A percentile compares a stretch with the other conserved stretches of the same genome.
Evolutionary conservation across 345 rosid genomes (phyloP).

Genomic region (Litchi chinensis): DNA sequence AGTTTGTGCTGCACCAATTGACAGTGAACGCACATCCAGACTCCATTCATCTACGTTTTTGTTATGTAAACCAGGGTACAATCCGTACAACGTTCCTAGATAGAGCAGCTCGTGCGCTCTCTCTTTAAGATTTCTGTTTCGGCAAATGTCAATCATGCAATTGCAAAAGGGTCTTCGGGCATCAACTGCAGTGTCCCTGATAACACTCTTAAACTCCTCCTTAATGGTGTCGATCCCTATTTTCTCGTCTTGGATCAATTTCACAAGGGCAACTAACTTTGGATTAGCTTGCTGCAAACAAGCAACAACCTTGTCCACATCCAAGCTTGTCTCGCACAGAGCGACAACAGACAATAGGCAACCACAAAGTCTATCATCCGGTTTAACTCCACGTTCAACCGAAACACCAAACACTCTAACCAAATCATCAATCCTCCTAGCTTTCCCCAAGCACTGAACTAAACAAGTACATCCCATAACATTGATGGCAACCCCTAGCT

Average conservation of each 20-base stretch:
- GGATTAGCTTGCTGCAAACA: slow-evolving; percentile 73
- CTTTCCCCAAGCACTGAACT: slow-evolving; percentile 81
- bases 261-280: slow-evolving; percentile 57
- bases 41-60: slow-evolving; percentile 75
- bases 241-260: slow-evolving; percentile 48
- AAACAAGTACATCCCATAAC: slow-evolving; percentile 95
- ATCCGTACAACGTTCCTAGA: slow-evolving; percentile 72
- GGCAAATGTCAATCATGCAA: slow-evolving; percentile 84
- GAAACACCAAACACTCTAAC: slow-evolving; percentile 58
- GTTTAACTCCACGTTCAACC: slow-evolving; percentile 55
- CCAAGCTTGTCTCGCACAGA: slow-evolving; percentile 57
- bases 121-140: slow-evolving; percentile 50
- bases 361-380: slow-evolving; percentile 87
- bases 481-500: slow-evolving; percentile 57
- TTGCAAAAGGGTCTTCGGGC: slow-evolving; percentile 89
- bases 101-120: slow-evolving; percentile 90
- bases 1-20: slow-evolving; percentile 85
- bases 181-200: slow-evolving; percentile 55
- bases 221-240: slow-evolving; percentile 49
- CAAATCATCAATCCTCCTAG: slow-evolving; percentile 62
- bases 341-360: slow-evolving; percentile 82
- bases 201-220: slow-evolving; percentile 64
- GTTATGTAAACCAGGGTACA: slow-evolving; percentile 80
- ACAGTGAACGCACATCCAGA: slow-evolving; percentile 79
- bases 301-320: slow-evolving; percentile 56